phyloP scores from a whole-genome alignment of 2,329 filamentous ascomycete species.

The Trichoderma sp. region DNA sequence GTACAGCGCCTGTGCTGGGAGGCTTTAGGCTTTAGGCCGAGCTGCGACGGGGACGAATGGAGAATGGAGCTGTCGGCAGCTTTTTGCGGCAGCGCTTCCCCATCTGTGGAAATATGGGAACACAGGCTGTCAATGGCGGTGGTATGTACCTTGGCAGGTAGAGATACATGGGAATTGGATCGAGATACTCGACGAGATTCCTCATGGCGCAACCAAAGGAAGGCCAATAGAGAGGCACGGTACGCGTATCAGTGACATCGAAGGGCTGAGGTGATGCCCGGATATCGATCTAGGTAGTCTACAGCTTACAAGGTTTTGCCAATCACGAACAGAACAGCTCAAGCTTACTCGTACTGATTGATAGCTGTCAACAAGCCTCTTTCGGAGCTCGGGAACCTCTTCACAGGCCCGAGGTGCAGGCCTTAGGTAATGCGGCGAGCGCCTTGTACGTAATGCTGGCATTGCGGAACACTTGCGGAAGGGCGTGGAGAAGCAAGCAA shows the following conservation, averaged over 20 bases:
- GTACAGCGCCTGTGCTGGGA: neutral
- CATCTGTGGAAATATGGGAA: neutral
- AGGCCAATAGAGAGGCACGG: neutral
- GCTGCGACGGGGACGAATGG: neutral
- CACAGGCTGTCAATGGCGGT: neutral
- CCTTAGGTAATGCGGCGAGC: neutral
- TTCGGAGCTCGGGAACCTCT: neutral
- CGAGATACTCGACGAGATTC: neutral
- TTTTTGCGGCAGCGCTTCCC: neutral
- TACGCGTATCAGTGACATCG: neutral
- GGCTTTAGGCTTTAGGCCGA: neutral
- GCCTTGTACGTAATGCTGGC: neutral
- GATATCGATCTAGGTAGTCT: neutral
- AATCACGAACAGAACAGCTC: neutral
- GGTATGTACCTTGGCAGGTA: neutral
- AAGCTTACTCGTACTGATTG: neutral
- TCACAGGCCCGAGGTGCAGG: neutral
- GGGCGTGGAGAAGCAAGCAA: neutral
- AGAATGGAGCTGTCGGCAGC: neutral
- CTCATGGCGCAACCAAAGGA: neutral
- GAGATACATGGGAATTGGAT: neutral
- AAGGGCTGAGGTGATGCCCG: neutral
- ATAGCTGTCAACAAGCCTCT: neutral
- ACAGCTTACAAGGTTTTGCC: neutral
- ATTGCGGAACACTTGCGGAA: neutral